Conservation (phyloP, 176 grass and related monocot genomes). For the Chloris gayana region DNA sequence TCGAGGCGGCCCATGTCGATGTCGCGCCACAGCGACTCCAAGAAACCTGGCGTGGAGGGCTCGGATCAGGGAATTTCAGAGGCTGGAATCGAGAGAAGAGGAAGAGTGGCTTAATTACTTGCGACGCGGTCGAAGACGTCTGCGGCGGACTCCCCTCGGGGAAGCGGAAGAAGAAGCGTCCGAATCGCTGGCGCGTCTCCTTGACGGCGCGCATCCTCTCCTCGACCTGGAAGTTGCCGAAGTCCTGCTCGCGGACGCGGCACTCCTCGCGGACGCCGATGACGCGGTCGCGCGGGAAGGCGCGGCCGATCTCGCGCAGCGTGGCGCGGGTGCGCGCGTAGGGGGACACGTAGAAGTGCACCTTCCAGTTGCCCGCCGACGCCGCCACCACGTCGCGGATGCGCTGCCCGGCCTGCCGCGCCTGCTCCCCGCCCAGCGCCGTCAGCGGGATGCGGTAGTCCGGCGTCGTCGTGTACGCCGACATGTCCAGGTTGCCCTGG, state of each 20-base stretch:
- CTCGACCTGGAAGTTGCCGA: slow-evolving; percentile 97
- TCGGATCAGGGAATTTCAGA: too few relatives aligned
- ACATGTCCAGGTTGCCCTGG: slow-evolving; percentile 93
- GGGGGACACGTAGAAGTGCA: slow-evolving; percentile 95
- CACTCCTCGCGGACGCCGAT: slow-evolving; percentile 94
- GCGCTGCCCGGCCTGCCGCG: slow-evolving; percentile 47
- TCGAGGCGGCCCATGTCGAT: slow-evolving; percentile 85
- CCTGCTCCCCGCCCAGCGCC: slow-evolving; percentile 62
- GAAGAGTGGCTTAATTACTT: slow-evolving; percentile 50
- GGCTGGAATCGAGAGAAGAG: not conserved
- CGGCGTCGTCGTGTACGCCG: slow-evolving; percentile 86
- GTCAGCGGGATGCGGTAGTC: slow-evolving; percentile 94
- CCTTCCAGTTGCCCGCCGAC: slow-evolving; percentile 57
- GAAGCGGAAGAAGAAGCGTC: slow-evolving; percentile 97
- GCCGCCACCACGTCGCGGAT: slow-evolving; percentile 52
- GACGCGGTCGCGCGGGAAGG: slow-evolving; percentile 74
- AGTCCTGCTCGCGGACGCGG: slow-evolving; percentile 96
- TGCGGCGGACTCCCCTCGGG: slow-evolving; percentile 96
- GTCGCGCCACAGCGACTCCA: slow-evolving; percentile 96
- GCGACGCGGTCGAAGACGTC: slow-evolving; percentile 98
- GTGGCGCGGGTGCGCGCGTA: slow-evolving; percentile 88
- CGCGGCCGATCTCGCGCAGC: slow-evolving; percentile 71
- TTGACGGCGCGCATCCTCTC: slow-evolving; percentile 90
- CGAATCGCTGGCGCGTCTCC: slow-evolving; percentile 75
- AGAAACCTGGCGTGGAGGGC: slow-evolving; percentile 85